Base-by-base conservation (phyloP, 2,329 filamentous ascomycete species). In the Paecilomyces sp. region DNA sequence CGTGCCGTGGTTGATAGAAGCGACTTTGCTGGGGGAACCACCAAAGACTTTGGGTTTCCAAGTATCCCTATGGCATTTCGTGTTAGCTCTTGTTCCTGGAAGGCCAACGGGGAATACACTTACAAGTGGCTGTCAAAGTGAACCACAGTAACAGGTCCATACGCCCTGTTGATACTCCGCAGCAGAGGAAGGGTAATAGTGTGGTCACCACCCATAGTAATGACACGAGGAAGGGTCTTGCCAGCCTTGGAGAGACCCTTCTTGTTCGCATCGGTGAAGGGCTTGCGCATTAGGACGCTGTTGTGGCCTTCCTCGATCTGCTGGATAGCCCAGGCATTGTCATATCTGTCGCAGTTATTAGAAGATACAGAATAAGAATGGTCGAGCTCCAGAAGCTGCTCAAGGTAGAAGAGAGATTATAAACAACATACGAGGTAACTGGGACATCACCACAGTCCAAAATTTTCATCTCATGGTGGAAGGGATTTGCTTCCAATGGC, bases 261-360 rank as follows among this genome's bases (percentile, higher is more conserved):
- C 68, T 86, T 84, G 55, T 85, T 74, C 2, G 89, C 84, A 63
- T 90, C 81, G 1, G 90, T 93, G 54, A 81, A 82, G 0, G 90
- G 91, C 1, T 81, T 75, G 36, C 90, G 87, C 63, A 87, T 88
- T 8, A 94, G 79, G 61, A 95, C 84, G 62, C 81, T 83, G 73
- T 89, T 88, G 76, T 95, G 91, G 8, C 91, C 91, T 74, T 93
- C 85, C 71, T 95, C 91, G 57, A 95, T 94, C 71, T 95, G 91
- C 62, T 88, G 83, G 25, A 95, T 85, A 7, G 91, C 91, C 74
- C 85, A 94, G 1, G 83, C 82, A 71, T 94, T 94, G 74, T 95
- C 91, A 66, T 92, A 92, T 34, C 88, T 91, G 56, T 12, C 47
- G 12, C 11, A 41, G 11, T 2, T 15, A 13, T 34, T 33, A n/a